These are phyloP conservation scores for Papiliotrema laurentii DNA, from an alignment of 1,284 basidiomycete genomes.

Conservation along the genomic window DNA sequence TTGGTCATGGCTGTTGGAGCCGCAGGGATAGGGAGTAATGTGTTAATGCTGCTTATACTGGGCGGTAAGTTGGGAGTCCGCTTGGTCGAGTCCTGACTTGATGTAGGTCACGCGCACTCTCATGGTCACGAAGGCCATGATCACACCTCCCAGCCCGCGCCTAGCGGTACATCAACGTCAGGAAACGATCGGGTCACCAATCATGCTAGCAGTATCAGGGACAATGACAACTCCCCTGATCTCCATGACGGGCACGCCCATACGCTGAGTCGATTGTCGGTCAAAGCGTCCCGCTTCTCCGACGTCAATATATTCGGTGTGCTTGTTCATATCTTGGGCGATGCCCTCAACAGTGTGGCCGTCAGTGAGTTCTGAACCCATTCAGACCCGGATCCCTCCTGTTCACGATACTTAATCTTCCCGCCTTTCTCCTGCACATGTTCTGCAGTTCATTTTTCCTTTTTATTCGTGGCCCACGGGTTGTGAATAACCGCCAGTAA, in stretches of 20 bases:
- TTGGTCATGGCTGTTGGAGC: conserved; percentile 6
- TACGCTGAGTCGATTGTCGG: not conserved
- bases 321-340: conserved; percentile 8
- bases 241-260: not conserved
- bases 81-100: not conserved
- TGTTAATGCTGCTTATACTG: conserved; percentile 5
- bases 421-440: too few species aligned
- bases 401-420: too few species aligned
- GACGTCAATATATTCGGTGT: conserved; percentile 7
- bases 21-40: conserved; percentile 4
- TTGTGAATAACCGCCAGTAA: not conserved
- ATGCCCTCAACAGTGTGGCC: conserved; percentile 9
- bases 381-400: too few species aligned
- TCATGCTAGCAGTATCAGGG: not conserved
- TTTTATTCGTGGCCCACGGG: too few species aligned
- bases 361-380: not conserved
- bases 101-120: not conserved
- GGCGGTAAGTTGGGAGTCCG: conserved; percentile 4
- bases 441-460: too few species aligned
- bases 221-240: not conserved
- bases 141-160: not conserved
- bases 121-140: not conserved
- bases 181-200: not conserved
- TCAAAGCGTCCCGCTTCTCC: not conserved
- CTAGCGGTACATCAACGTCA: not conserved